Conservation (phyloP, 306 rosid species). For the Dicorynia guianensis region DNA sequence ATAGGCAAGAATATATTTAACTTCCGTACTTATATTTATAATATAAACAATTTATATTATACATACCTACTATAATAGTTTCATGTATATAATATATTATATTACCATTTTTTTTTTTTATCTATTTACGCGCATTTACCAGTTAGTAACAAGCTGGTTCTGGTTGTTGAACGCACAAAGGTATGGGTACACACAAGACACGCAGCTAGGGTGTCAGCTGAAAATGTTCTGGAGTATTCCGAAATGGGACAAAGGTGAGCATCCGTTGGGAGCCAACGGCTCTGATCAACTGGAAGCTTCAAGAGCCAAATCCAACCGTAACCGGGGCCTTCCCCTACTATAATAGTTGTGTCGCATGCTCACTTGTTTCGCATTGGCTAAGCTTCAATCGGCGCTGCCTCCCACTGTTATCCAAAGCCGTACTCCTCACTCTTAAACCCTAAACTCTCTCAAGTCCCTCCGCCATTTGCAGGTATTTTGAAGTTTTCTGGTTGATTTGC, state of each 20-base stretch:
- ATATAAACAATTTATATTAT: too few relatives aligned
- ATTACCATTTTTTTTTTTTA: too few relatives aligned
- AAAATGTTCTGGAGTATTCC: conserved; percentile 51
- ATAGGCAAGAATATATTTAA: too few relatives aligned
- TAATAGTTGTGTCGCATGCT: neutral
- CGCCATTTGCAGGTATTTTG: conserved; percentile 35
- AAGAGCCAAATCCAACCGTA: conserved; percentile 39
- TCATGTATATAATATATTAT: too few relatives aligned
- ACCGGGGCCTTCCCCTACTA: neutral
- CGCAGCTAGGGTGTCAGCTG: too few relatives aligned
- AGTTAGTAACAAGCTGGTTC: too few relatives aligned
- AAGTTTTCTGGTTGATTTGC: neutral
- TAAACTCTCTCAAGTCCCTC: conserved; percentile 9
- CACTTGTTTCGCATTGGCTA: neutral
- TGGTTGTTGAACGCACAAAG: too few relatives aligned
- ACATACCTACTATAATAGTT: too few relatives aligned
- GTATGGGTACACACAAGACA: too few relatives aligned
- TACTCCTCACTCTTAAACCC: conserved; percentile 34
- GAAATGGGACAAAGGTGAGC: conserved; percentile 21
- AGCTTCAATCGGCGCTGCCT: neutral
- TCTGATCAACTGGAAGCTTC: conserved; percentile 46
- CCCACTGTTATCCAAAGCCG: conserved; percentile 28
- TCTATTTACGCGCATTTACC: too few relatives aligned
- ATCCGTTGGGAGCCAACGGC: conserved; percentile 41
- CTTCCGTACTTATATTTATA: too few relatives aligned